Percentiles rank a stretch among this genome's conserved stretches.
Evolutionary conservation across 148 eudicot genomes (phyloP).

Genomic region (Amaranthus cruentus): DNA sequence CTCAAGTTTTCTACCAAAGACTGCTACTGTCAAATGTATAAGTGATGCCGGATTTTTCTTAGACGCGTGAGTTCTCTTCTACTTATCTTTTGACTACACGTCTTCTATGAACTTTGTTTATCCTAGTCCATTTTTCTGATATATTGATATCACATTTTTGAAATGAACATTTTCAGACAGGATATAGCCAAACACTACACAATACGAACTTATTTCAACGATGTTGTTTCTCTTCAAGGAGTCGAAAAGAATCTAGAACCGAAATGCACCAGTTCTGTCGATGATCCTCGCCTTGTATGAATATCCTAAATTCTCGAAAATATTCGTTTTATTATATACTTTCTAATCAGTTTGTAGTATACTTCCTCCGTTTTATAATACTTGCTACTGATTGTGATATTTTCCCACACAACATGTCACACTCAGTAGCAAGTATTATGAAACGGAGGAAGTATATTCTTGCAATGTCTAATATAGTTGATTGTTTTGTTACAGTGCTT

Average conservation of each 20-base stretch:
- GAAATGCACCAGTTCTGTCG: slow-evolving; percentile 50
- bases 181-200: slow-evolving; percentile 53
- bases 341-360: neutral
- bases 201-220: slow-evolving; percentile 45
- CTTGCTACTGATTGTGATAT: no score
- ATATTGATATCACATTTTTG: neutral
- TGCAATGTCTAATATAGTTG: slow-evolving; percentile 17
- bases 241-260: slow-evolving; percentile 54
- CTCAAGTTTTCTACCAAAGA: slow-evolving; percentile 55
- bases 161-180: slow-evolving; percentile 36
- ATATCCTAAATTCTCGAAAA: neutral
- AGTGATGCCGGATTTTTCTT: slow-evolving; percentile 95
- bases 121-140: neutral
- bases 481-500: slow-evolving; percentile 56
- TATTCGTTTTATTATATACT: neutral
- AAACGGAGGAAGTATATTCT: no score
- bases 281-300: slow-evolving; percentile 58
- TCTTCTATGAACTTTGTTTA: neutral
- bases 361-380: no score
- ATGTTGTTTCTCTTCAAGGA: slow-evolving; percentile 70
- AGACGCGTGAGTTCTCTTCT: slow-evolving; percentile 47
- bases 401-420: no score
- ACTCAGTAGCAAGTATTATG: no score
- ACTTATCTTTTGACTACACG: neutral
- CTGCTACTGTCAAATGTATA: slow-evolving; percentile 72